Evolutionary conservation across 78 protist genomes (phyloP).

Genomic region (Dictyostelium purpureum): DNA sequence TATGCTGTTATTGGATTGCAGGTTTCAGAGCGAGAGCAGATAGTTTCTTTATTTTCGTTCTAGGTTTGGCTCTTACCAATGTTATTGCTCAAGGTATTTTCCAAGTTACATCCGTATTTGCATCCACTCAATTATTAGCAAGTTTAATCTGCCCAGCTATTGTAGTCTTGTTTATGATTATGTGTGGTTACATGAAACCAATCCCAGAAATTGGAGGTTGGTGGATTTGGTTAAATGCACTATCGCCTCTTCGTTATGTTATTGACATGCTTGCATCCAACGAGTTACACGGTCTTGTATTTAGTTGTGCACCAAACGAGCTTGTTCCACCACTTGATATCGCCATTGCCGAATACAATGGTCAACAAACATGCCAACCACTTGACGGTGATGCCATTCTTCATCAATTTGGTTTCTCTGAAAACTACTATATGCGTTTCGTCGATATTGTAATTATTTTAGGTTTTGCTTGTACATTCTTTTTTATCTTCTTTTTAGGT

Average conservation of each 20-base stretch:
- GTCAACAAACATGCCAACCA: slow-evolving; percentile 14
- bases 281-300: slow-evolving; percentile 28
- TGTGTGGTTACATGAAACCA: slow-evolving; percentile 67
- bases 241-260: slow-evolving; percentile 49
- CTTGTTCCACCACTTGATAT: slow-evolving; percentile 27
- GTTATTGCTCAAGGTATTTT: slow-evolving; percentile 60
- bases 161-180: slow-evolving; percentile 50
- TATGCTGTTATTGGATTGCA: slow-evolving; percentile 69
- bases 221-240: slow-evolving; percentile 65
- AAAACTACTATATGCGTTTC: slow-evolving; percentile 63
- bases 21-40: slow-evolving; percentile 67
- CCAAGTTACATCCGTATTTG: slow-evolving; percentile 22
- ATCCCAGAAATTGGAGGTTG: slow-evolving; percentile 24
- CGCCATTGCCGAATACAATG: not conserved
- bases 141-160: slow-evolving; percentile 59
- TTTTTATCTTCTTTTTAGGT: slow-evolving; percentile 29
- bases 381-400: not conserved
- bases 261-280: slow-evolving; percentile 49
- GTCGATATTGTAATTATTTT: slow-evolving; percentile 50
- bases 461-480: not conserved
- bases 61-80: slow-evolving; percentile 53
- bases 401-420: slow-evolving; percentile 20
- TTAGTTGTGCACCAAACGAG: slow-evolving; percentile 51
- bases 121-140: slow-evolving; percentile 25
- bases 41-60: slow-evolving; percentile 12